Evolutionary conservation across 192 early-diverging fungal genomes (phyloP), one percentile per base, ranked within the genome.

Genomic region (Funneliformis mosseae): DNA sequence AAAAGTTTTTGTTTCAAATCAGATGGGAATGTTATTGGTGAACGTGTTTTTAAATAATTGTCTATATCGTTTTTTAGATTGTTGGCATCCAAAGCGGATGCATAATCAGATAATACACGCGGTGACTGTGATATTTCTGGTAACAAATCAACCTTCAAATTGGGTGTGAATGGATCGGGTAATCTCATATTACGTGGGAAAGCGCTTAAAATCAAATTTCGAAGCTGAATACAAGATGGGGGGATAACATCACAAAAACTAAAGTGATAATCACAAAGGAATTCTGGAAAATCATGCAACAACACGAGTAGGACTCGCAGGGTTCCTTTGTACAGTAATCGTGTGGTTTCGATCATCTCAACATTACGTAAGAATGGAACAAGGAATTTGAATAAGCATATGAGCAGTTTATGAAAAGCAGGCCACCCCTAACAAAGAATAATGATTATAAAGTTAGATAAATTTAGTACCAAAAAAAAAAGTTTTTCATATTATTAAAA

Each of bases 221-320:
- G 91, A 33, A 99, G 87, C 83, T 99, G 98, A 70, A 98, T 94
- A 83, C 98, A 99, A 16, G 87, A 88, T 23, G 90, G 84, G 3
- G 98, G 98, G 61, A 99, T 96, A 21, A 95, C 92, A 85, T 98
- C 93, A 81, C 96, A 94, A 81, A 99, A 92, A 62, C 91, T 92
- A 74, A 96, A 94, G 81, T 97, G 94, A 79, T 97, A 95, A 78
- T 93, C 94, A 79, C 95, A 93, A 74, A 99, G 87, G 85, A 98
- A 99, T 85, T 99, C 98, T 18, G 98, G 98, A 83, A 96, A 98
- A 83, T 99, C 98, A 83, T 98, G 97, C 76, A 98, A 84, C 11
- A 99, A 83, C 10, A 99, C 93, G 38, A 99, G 86, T 39, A 99
- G 83, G 27, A 99, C 93, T 38, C 97, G 91, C 21, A 99, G 88